Percentiles rank a stretch among this genome's conserved stretches.
phyloP scores from a whole-genome alignment of 768 basidiomycete species.

The Pleurotus salmoneostramineus region DNA sequence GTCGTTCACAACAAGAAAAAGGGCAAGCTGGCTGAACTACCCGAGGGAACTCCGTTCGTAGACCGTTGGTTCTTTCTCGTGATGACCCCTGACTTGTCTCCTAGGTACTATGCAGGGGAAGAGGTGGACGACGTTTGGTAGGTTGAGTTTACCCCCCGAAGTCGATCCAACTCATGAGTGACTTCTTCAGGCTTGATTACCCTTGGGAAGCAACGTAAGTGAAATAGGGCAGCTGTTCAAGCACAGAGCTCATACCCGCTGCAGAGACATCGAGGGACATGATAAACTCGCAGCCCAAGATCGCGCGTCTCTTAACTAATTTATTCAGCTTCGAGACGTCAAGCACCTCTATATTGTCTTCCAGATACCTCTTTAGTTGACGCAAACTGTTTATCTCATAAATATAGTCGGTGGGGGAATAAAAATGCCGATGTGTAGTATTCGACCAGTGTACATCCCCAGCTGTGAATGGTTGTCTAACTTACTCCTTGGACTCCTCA shows the following conservation, averaged over 20 bases:
- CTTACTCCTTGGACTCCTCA: conserved; percentile 22
- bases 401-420: too few relatives aligned
- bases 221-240: not conserved
- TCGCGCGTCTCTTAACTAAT: conserved; percentile 14
- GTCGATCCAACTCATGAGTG: not conserved
- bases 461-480: not conserved
- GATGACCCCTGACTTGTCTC: not conserved
- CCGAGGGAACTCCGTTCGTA: conserved; percentile 53
- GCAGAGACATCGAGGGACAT: conserved; percentile 74
- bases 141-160: conserved; percentile 20
- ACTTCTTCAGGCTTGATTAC: conserved; percentile 64
- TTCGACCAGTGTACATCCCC: too few relatives aligned
- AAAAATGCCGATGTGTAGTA: too few relatives aligned
- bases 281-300: conserved; percentile 55
- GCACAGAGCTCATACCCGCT: not conserved
- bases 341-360: too few relatives aligned
- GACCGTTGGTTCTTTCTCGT: not conserved
- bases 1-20: conserved; percentile 96
- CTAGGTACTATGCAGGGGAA: conserved; percentile 76
- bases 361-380: too few relatives aligned
- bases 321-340: not conserved
- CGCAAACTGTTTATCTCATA: too few relatives aligned
- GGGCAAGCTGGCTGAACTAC: conserved; percentile 74
- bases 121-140: conserved; percentile 74
- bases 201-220: conserved; percentile 79